Evolutionary conservation across 345 rosid species (phyloP).

Genomic region (Chamaenerion angustifolium): DNA sequence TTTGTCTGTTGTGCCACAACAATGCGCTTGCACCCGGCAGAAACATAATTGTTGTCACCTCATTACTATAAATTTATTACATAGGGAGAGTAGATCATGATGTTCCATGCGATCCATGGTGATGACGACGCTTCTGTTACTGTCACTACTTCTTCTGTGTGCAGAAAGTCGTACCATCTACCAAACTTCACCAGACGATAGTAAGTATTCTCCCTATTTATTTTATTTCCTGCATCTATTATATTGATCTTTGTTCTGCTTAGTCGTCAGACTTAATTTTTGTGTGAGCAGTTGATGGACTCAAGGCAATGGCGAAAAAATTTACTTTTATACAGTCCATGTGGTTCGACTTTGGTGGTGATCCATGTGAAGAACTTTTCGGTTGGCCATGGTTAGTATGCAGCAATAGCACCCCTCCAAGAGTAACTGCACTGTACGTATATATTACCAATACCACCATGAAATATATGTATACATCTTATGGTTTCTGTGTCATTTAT

Average conservation of each 20-base stretch:
- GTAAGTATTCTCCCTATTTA: neutral
- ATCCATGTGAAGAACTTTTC: constrained; percentile 3
- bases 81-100: neutral
- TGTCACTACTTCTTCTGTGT: neutral
- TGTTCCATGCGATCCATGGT: constrained; percentile 1
- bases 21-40: too few relatives aligned
- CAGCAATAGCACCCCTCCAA: constrained; percentile 1
- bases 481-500: neutral
- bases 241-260: too few relatives aligned
- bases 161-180: too few relatives aligned
- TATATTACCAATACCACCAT: neutral
- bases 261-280: too few relatives aligned
- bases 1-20: too few relatives aligned
- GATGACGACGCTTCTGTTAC: constrained; percentile 4
- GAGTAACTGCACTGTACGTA: constrained; percentile 5
- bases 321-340: too few relatives aligned
- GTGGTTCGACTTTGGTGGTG: neutral
- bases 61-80: too few relatives aligned
- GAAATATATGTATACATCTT: neutral
- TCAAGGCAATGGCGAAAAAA: too few relatives aligned
- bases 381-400: constrained; percentile 8
- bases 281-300: too few relatives aligned
- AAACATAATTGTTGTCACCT: too few relatives aligned
- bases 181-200: constrained; percentile 4
- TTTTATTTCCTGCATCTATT: neutral